Conservation (phyloP, 2,329 filamentous ascomycete species). For the Paraphaeosphaeria minitans region DNA sequence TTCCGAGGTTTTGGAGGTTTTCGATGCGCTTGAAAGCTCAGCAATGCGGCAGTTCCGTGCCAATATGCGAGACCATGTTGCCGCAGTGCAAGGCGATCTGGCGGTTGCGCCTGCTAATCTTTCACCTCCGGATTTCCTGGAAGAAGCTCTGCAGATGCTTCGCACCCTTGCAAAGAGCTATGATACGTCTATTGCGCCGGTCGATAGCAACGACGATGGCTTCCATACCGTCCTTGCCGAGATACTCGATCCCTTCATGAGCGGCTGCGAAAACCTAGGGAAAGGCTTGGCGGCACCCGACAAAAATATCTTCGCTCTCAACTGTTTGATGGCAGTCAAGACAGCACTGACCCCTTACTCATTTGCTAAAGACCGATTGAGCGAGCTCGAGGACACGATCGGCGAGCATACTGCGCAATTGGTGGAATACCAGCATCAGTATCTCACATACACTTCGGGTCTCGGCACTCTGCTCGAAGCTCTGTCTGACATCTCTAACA, state of each 20-base stretch:
- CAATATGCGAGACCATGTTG: conserved; percentile 79
- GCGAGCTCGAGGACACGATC: conserved; percentile 63
- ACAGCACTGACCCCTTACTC: conserved; percentile 62
- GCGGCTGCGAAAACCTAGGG: conserved; percentile 73
- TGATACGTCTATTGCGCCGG: conserved; percentile 73
- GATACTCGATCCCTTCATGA: conserved; percentile 84
- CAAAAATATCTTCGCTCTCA: conserved; percentile 72
- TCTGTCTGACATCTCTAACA: conserved; percentile 53
- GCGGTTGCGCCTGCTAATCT: conserved; percentile 74
- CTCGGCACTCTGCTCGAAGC: conserved; percentile 67
- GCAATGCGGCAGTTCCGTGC: conserved; percentile 82
- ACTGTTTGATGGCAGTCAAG: conserved; percentile 68
- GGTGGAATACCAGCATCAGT: conserved; percentile 70
- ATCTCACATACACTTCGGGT: conserved; percentile 77
- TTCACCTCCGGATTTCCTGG: conserved; percentile 77
- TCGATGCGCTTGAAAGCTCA: conserved; percentile 72
- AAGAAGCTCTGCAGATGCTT: conserved; percentile 79
- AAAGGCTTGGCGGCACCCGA: conserved; percentile 64
- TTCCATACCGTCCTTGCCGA: conserved; percentile 78
- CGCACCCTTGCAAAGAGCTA: conserved; percentile 82
- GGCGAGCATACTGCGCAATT: conserved; percentile 63
- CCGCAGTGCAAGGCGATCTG: conserved; percentile 73
- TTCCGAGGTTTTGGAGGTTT: conserved; percentile 71
- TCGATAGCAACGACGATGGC: conserved; percentile 63
- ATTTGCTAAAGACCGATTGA: conserved; percentile 65